phyloP scores from a whole-genome alignment of 208 protist genomes.

The Trypanosoma congolense region DNA sequence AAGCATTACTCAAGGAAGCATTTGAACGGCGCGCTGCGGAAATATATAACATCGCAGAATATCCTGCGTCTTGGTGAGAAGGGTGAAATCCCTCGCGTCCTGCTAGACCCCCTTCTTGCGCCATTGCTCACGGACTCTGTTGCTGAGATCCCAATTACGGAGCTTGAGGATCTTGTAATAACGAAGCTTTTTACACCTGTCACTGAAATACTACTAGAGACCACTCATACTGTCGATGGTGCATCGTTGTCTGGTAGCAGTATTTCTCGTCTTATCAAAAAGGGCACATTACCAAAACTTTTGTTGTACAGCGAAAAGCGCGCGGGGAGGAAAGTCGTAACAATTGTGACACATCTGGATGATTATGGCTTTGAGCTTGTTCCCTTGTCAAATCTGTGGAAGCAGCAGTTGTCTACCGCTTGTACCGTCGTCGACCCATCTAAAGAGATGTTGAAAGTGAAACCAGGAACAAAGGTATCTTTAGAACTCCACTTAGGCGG shows the following conservation, averaged over 20 bases:
- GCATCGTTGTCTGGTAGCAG: conserved; percentile 2
- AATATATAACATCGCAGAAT: conserved; percentile 33
- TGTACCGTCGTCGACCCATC: conserved; percentile 50
- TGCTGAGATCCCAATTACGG: conserved; percentile 24
- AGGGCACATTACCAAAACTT: conserved; percentile 34
- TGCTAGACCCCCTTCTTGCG: conserved; percentile 32
- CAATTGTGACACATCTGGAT: conserved; percentile 55
- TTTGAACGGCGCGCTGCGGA: conserved; percentile 41
- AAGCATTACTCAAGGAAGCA: conserved; percentile 38
- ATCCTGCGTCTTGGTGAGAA: conserved; percentile 20
- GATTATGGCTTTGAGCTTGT: conserved; percentile 53
- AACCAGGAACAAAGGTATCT: conserved; percentile 48
- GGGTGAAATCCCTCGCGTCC: conserved; percentile 27
- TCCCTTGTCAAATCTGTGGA: conserved; percentile 42
- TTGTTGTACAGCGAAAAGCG: conserved; percentile 46
- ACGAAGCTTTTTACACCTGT: conserved; percentile 32
- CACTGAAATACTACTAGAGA: conserved; percentile 57
- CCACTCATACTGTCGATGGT: conserved; percentile 17
- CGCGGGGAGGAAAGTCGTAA: conserved; percentile 45
- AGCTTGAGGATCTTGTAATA: conserved; percentile 31
- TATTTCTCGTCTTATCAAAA: conserved; percentile 29
- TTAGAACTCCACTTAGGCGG: conserved; percentile 64
- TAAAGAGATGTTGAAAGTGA: conserved; percentile 44
- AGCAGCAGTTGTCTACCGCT: conserved; percentile 51
- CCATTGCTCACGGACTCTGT: conserved; percentile 16